phyloP scores from a whole-genome alignment of 73 alveolate species.

The Stentor roeselii region DNA sequence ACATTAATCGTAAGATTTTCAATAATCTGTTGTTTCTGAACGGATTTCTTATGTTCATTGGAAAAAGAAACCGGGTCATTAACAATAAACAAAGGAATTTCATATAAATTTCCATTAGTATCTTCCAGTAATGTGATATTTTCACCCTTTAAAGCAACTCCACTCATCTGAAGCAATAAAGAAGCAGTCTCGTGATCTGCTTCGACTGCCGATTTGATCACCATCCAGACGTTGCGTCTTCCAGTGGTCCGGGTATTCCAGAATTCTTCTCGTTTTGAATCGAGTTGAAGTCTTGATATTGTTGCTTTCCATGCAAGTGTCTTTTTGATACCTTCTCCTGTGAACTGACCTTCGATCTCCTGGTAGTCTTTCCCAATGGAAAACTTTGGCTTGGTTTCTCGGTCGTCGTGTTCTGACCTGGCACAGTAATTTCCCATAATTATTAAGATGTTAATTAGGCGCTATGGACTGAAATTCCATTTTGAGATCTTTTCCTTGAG shows the following conservation, averaged over 20 bases:
- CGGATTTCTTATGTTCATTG: not conserved
- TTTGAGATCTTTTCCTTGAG: not conserved
- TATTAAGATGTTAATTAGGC: not conserved
- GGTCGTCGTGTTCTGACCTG: not conserved
- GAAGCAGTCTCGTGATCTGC: constrained; percentile 24
- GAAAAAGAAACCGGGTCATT: not conserved
- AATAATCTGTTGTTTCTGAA: not conserved
- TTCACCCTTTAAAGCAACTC: not conserved
- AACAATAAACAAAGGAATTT: constrained; percentile 23
- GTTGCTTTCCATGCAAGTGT: constrained; percentile 18
- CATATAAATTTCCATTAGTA: constrained; percentile 17
- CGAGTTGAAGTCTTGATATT: not conserved
- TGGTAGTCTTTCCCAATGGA: constrained; percentile 12
- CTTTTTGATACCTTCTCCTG: constrained; percentile 24
- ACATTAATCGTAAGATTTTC: not conserved
- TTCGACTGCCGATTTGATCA: not conserved
- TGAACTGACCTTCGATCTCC: not conserved
- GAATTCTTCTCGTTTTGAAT: constrained; percentile 16
- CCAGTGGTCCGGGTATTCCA: constrained; percentile 22
- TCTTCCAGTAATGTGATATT: not conserved
- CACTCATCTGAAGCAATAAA: not conserved
- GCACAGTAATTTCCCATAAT: constrained; percentile 24
- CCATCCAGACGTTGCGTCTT: constrained; percentile 19
- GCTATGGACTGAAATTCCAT: not conserved
- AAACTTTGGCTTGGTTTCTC: not conserved